A percentile compares a stretch with the other conserved stretches of the same genome.
These are phyloP conservation scores for Apiospora arundinis DNA, from an alignment of 2,329 filamentous ascomycete species.

Conservation along the genomic window DNA sequence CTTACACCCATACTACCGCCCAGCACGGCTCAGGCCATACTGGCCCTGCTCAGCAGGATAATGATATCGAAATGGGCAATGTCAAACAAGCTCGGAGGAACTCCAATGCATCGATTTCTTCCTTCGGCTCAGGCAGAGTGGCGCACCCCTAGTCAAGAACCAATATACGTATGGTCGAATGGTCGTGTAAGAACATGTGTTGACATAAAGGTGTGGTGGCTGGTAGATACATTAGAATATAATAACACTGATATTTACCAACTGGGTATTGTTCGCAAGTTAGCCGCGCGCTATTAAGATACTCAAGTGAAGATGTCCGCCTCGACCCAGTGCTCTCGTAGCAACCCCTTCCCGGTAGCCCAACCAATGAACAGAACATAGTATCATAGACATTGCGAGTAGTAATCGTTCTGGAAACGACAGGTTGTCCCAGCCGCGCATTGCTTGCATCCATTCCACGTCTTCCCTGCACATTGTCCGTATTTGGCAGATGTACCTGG, in stretches of 20 bases:
- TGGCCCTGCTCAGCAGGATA: neutral
- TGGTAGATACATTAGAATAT: neutral
- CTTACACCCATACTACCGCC: conserved; percentile 24
- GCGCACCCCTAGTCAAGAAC: neutral
- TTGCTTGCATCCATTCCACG: conserved; percentile 35
- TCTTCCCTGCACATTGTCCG: conserved; percentile 38
- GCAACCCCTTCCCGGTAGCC: no score
- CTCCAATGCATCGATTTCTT: neutral
- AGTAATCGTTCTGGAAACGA: conserved; percentile 39
- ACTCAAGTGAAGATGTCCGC: no score
- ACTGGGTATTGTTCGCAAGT: no score
- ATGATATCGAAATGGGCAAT: neutral
- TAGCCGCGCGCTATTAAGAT: no score
- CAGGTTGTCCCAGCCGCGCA: conserved; percentile 35
- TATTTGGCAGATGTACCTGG: conserved; percentile 36
- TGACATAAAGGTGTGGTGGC: neutral
- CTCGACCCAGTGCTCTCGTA: no score
- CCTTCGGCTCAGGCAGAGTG: neutral
- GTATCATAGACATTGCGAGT: conserved; percentile 37
- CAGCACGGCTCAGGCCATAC: neutral
- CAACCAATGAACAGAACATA: no score
- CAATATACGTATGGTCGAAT: no score
- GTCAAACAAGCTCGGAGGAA: conserved; percentile 1
- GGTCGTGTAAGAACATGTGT: no score
- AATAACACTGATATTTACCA: neutral